Evolutionary conservation across 169 alveolate species (phyloP).

Genomic region (Plasmodium billcollinsi): DNA sequence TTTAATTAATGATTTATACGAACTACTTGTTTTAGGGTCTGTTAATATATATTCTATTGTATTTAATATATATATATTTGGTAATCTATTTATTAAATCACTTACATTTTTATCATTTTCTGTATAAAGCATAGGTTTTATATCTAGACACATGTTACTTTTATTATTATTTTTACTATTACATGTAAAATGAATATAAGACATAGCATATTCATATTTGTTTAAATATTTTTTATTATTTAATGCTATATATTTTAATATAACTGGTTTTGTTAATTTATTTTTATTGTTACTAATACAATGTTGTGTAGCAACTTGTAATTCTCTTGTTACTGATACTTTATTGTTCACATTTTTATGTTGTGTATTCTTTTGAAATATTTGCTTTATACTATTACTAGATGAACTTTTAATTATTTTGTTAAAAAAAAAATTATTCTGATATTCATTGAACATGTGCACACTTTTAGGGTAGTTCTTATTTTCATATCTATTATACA

Average conservation of each 20-base stretch:
- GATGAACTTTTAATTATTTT: neutral
- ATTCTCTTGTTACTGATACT: slow-evolving; percentile 22
- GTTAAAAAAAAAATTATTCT: slow-evolving; percentile 15
- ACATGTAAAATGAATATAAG: neutral
- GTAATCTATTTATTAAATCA: slow-evolving; percentile 8
- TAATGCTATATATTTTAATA: slow-evolving; percentile 34
- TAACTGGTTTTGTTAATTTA: slow-evolving; percentile 22
- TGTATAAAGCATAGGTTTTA: slow-evolving; percentile 36
- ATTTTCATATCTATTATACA: neutral
- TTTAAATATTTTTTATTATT: slow-evolving; percentile 8
- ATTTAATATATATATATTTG: slow-evolving; percentile 47
- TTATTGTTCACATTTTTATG: neutral
- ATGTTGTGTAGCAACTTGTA: slow-evolving; percentile 16
- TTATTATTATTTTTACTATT: neutral
- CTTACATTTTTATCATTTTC: slow-evolving; percentile 6
- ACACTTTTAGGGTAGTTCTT: neutral
- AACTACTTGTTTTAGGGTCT: slow-evolving; percentile 15
- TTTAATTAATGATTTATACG: slow-evolving; percentile 14
- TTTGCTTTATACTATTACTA: slow-evolving; percentile 5
- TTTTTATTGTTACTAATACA: slow-evolving; percentile 12
- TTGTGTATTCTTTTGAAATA: slow-evolving; percentile 9
- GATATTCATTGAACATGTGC: slow-evolving; percentile 24
- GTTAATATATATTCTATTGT: slow-evolving; percentile 44
- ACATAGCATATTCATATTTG: slow-evolving; percentile 20
- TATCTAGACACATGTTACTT: slow-evolving; percentile 9